These are phyloP conservation scores for Helichrysum umbraculigerum DNA, from an alignment of 129 eudicot genomes.

Conservation along the genomic window DNA sequence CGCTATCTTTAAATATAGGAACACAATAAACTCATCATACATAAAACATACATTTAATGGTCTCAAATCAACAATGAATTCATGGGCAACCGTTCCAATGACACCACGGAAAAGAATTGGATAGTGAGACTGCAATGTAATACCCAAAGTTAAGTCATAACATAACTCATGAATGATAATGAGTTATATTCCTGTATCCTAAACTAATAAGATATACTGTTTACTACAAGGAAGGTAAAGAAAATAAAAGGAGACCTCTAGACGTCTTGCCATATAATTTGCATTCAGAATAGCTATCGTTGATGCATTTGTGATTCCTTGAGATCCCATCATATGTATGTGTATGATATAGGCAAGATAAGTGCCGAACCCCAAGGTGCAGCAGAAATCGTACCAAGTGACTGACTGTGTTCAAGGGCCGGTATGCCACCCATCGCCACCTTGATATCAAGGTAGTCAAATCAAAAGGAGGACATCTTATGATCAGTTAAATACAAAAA, in stretches of 20 bases:
- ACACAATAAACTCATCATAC: neutral
- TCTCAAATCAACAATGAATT: conserved; percentile 88
- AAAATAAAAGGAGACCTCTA: conserved; percentile 65
- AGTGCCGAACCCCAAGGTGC: conserved; percentile 99
- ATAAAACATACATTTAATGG: conserved; percentile 65
- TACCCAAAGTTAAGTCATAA: conserved; percentile 4
- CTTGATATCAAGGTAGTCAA: conserved; percentile 35
- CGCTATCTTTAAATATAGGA: neutral
- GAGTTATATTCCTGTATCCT: neutral
- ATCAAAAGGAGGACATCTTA: conserved; percentile 7
- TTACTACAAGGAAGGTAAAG: neutral
- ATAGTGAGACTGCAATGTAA: conserved; percentile 61
- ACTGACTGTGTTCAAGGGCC: conserved; percentile 59
- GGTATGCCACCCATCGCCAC: conserved; percentile 92
- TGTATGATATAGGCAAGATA: conserved; percentile 95
- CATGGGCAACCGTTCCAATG: conserved; percentile 95
- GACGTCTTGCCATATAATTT: conserved; percentile 97
- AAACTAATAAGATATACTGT: neutral
- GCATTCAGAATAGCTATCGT: conserved; percentile 95
- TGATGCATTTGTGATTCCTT: conserved; percentile 93
- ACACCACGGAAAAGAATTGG: conserved; percentile 99
- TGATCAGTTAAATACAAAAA: neutral
- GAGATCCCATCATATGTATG: conserved; percentile 99
- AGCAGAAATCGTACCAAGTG: conserved; percentile 96
- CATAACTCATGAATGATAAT: neutral